phyloP scores from a whole-genome alignment of 495 filamentous ascomycete species.

The Rostrohypoxylon terebratum region DNA sequence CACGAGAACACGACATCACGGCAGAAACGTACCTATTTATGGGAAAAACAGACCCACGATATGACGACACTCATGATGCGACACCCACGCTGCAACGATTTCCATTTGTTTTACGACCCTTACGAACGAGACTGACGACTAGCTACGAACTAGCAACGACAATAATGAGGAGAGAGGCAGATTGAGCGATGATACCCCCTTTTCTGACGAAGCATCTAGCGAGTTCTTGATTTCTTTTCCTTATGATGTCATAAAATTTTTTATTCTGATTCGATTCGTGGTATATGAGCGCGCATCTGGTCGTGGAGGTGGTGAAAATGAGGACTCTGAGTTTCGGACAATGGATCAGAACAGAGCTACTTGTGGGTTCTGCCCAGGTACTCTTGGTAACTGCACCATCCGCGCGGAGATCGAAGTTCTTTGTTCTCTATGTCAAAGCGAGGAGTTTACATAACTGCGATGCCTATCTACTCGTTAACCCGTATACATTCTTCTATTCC shows the following conservation, averaged over 20 bases:
- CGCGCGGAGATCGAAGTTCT: constrained; percentile 8
- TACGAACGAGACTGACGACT: constrained; percentile 30
- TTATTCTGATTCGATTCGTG: background rate
- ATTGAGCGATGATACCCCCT: constrained; percentile 43
- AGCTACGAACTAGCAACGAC: constrained; percentile 15
- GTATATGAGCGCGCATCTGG: background rate
- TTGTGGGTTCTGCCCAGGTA: background rate
- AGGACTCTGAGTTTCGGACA: background rate
- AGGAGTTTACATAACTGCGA: background rate
- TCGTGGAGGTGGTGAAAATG: constrained; percentile 1
- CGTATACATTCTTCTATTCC: background rate
- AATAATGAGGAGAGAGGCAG: constrained; percentile 32
- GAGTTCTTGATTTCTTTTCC: constrained; percentile 30
- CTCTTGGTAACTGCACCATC: background rate
- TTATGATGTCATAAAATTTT: background rate
- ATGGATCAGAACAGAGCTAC: background rate
- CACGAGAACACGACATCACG: constrained; percentile 25
- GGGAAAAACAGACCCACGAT: constrained; percentile 16
- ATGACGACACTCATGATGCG: constrained; percentile 5
- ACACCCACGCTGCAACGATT: constrained; percentile 19
- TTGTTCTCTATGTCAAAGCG: background rate
- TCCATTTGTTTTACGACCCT: constrained; percentile 3
- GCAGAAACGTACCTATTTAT: constrained; percentile 4
- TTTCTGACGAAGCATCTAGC: constrained; percentile 29
- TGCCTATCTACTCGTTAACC: background rate